phyloP scores from a whole-genome alignment of 257 asterid genomes.

The Primulina eburnea region DNA sequence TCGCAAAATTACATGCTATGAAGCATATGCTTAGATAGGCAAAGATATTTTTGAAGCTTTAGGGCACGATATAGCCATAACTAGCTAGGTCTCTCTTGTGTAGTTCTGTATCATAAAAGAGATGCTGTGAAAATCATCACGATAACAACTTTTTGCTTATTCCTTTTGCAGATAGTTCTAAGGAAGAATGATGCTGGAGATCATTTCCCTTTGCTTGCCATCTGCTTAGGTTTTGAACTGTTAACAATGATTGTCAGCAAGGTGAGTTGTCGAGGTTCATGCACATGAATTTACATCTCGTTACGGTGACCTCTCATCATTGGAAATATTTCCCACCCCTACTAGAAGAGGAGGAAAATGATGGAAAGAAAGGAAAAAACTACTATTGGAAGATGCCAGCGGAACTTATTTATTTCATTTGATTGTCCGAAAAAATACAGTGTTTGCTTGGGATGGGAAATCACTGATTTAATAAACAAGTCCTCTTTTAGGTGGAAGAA shows the following conservation, averaged over 20 bases:
- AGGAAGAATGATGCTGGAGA: constrained; percentile 86
- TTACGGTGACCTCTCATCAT: constrained; percentile 15
- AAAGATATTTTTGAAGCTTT: not conserved
- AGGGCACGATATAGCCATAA: not conserved
- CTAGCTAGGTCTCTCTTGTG: not conserved
- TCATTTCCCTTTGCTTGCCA: constrained; percentile 85
- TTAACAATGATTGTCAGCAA: constrained; percentile 72
- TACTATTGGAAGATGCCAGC: not conserved
- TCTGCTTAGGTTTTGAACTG: constrained; percentile 95
- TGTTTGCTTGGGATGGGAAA: not conserved
- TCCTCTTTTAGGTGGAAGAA: not conserved
- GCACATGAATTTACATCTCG: constrained; percentile 12
- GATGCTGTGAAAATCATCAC: constrained; percentile 9
- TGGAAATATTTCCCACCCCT: not conserved
- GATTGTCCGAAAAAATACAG: not conserved
- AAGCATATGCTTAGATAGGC: not conserved
- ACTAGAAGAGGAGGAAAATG: not conserved
- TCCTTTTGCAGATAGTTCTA: constrained; percentile 56
- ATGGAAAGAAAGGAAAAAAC: not conserved
- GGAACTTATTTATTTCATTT: not conserved
- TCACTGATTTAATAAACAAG: not conserved
- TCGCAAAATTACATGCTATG: no score
- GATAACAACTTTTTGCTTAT: constrained; percentile 21
- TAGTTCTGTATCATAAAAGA: constrained; percentile 8
- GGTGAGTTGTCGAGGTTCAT: constrained; percentile 41